phyloP scores from a whole-genome alignment of 2,329 filamentous ascomycete species.

The Penicillium sp. region DNA sequence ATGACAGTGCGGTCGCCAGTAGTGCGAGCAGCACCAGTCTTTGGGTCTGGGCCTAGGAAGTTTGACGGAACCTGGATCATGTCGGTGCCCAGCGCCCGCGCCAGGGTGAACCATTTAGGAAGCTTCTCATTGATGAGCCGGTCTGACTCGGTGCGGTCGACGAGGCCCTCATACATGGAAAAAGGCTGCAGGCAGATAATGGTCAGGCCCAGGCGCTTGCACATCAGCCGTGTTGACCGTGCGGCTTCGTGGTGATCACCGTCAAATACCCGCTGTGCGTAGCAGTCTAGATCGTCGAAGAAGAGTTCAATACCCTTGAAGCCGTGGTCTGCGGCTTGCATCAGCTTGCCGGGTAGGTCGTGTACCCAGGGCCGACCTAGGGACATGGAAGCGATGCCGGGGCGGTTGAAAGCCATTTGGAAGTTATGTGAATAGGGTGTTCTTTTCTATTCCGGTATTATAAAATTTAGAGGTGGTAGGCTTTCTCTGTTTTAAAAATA shows the following conservation, averaged over 20 bases:
- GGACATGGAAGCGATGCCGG: conserved; percentile 74
- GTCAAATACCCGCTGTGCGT: conserved; percentile 27
- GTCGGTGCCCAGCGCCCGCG: conserved; percentile 63
- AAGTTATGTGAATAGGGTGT: not conserved
- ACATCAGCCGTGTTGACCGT: conserved; percentile 51
- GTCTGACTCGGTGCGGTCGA: conserved; percentile 59
- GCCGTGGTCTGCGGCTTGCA: conserved; percentile 55
- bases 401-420: conserved; percentile 33
- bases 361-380: conserved; percentile 72
- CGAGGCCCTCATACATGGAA: conserved; percentile 71
- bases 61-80: conserved; percentile 72
- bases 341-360: conserved; percentile 63
- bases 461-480: not conserved
- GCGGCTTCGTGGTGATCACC: conserved; percentile 26
- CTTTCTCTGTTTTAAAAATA: not conserved
- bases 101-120: conserved; percentile 67
- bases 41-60: conserved; percentile 51
- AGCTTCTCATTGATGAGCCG: conserved; percentile 60
- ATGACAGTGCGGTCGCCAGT: conserved; percentile 31
- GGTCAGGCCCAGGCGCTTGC: conserved; percentile 28
- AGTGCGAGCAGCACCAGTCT: conserved; percentile 40
- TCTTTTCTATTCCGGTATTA: not conserved
- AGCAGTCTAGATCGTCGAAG: conserved; percentile 35
- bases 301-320: conserved; percentile 40
- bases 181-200: conserved; percentile 69